Conservation (phyloP, 305 asterid genomes). For the Fraxinus floribunda region DNA sequence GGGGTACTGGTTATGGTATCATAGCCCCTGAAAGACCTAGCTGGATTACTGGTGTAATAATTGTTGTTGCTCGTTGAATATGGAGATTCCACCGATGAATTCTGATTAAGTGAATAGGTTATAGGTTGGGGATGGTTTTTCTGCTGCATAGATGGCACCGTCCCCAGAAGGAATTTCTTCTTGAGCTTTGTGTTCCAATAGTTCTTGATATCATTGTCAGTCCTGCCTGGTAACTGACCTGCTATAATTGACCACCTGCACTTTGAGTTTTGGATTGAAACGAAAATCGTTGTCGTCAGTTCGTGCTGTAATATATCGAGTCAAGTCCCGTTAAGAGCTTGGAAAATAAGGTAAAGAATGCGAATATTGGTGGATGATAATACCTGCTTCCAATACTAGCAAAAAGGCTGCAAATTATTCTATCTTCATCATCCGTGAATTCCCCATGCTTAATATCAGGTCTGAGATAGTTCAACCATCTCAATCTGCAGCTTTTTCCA, state of each 20-base stretch:
- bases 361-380: background rate
- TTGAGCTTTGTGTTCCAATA: background rate
- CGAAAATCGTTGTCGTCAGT: background rate
- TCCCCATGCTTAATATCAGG: background rate
- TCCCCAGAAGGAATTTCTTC: background rate
- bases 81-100: background rate
- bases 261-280: background rate
- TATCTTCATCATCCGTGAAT: background rate
- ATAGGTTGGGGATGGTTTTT: background rate
- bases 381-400: conserved; percentile 1
- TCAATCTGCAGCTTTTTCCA: conserved; percentile 1
- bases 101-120: background rate
- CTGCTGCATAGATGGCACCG: background rate
- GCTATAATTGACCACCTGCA: background rate
- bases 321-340: background rate
- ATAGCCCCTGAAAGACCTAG: background rate
- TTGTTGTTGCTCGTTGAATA: background rate
- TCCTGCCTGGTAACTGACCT: background rate
- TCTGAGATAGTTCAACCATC: background rate
- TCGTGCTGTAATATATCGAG: background rate
- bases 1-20: background rate
- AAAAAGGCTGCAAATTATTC: background rate
- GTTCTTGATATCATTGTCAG: background rate
- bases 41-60: background rate
- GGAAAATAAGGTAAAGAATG: background rate